These are phyloP conservation scores for Cruciata laevipes DNA, from an alignment of 257 asterid genomes.

Conservation along the genomic window DNA sequence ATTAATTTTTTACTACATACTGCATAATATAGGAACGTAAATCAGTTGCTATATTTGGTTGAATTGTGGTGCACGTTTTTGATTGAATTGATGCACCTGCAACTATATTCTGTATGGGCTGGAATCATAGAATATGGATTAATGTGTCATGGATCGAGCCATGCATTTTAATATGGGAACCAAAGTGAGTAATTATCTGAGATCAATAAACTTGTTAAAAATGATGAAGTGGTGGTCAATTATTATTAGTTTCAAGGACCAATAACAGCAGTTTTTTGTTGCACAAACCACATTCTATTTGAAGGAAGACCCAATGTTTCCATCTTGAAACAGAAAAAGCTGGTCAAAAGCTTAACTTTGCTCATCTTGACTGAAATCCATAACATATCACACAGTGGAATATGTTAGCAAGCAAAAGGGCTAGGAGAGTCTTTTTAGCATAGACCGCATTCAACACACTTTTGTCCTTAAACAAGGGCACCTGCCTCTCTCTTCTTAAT, in stretches of 20 bases:
- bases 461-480: conserved; percentile 11
- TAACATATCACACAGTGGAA: neutral
- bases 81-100: neutral
- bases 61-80: neutral
- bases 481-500: conserved; percentile 4
- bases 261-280: neutral
- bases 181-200: neutral
- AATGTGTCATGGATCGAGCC: neutral
- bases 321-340: conserved; percentile 10
- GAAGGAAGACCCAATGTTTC: conserved; percentile 13
- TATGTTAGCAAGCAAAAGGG: conserved; percentile 1
- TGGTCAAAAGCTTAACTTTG: conserved; percentile 25
- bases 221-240: neutral
- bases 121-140: neutral
- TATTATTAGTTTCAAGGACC: neutral
- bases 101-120: neutral
- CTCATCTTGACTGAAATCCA: conserved; percentile 17
- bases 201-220: too few species aligned
- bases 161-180: neutral
- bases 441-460: conserved; percentile 1
- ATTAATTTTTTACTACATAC: too few species aligned
- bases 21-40: too few species aligned
- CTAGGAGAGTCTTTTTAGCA: conserved; percentile 11
- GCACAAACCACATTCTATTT: neutral
- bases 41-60: too few species aligned